Conservation (phyloP, 2,329 filamentous ascomycete genomes). For the Alternaria panax region DNA sequence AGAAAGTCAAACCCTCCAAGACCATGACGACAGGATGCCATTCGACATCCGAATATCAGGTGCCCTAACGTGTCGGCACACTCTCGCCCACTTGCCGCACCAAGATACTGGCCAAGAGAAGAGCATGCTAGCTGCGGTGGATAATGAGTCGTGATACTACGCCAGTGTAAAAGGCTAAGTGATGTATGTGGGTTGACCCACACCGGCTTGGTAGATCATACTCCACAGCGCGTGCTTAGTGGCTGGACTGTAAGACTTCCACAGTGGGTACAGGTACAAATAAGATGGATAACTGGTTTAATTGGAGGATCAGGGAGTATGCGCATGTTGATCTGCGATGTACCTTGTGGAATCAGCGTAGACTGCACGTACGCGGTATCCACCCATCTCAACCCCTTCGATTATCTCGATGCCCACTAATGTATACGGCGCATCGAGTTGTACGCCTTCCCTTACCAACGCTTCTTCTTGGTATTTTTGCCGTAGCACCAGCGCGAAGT, state of each 20-base stretch:
- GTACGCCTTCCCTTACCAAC: conserved; percentile 47
- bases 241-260: neutral
- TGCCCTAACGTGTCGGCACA: neutral
- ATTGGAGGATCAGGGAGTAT: neutral
- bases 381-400: conserved; percentile 34
- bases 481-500: conserved; percentile 62
- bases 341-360: neutral
- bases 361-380: conserved; percentile 41
- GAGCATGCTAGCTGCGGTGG: neutral
- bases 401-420: conserved; percentile 52
- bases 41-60: neutral
- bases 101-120: neutral
- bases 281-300: too few species aligned
- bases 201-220: neutral
- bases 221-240: neutral
- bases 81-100: neutral
- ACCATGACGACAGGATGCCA: neutral
- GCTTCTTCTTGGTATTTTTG: conserved; percentile 64
- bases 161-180: neutral
- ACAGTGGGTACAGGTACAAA: neutral
- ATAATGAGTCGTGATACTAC: neutral
- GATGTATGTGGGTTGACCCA: neutral
- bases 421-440: conserved; percentile 48
- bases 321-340: conserved; percentile 34
- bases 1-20: neutral